Conservation (phyloP, 345 rosid species). For the Linum tenue region DNA sequence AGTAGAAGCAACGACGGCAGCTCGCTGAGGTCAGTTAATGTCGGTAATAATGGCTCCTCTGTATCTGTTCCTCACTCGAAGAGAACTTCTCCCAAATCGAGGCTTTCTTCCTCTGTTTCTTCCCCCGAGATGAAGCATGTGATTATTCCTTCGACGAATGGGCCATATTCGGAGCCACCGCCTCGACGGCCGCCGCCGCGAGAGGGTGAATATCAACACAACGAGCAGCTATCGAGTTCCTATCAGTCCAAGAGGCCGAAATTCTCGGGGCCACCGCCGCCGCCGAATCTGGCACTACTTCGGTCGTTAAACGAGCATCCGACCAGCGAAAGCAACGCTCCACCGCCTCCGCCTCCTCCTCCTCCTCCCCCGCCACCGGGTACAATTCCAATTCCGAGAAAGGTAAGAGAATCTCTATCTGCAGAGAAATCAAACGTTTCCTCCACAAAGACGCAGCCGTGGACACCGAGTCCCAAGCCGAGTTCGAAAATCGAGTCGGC, state of each 20-base stretch:
- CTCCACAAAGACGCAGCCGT: conserved; percentile 24
- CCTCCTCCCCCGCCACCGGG: conserved; percentile 37
- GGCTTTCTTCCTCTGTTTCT: conserved; percentile 32
- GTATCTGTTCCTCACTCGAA: conserved; percentile 53
- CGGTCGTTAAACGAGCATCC: conserved; percentile 44
- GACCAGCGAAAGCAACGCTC: conserved; percentile 21
- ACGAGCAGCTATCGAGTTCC: conserved; percentile 11
- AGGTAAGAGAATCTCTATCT: conserved; percentile 23
- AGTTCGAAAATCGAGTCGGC: conserved; percentile 10
- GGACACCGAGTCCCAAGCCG: conserved; percentile 23
- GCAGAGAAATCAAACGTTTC: conserved; percentile 17
- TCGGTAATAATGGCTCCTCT: conserved; percentile 8
- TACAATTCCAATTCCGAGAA: conserved; percentile 23
- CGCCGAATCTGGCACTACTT: conserved; percentile 79
- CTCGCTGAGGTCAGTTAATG: conserved; percentile 1
- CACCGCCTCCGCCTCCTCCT: conserved; percentile 46
- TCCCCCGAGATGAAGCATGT: conserved; percentile 93
- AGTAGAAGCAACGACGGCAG: conserved; percentile 13
- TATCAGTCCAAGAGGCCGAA: conserved; percentile 41
- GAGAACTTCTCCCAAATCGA: conserved; percentile 74
- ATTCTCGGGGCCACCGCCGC: conserved; percentile 75
- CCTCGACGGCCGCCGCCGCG: conserved; percentile 22
- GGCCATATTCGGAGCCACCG: conserved; percentile 12
- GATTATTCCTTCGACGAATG: conserved; percentile 68
- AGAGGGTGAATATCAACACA: conserved; percentile 14